These are phyloP conservation scores for Penicillium paxilli DNA, from an alignment of 495 filamentous ascomycete species.

Conservation along the genomic window DNA sequence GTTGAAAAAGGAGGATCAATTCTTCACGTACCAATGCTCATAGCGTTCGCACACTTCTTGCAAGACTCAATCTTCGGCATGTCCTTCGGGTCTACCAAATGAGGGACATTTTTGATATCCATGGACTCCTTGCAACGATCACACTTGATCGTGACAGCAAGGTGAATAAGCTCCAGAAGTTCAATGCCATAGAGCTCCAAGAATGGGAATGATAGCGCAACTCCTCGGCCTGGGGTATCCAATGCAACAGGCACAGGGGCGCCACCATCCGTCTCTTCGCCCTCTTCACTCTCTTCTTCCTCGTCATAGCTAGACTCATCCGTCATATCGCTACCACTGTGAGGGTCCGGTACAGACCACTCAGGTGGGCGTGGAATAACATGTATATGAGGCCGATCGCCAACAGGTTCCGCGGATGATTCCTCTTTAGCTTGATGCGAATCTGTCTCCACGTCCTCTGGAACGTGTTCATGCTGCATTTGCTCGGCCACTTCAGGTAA, in stretches of 20 bases:
- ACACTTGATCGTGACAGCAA: conserved; percentile 80
- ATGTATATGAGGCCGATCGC: conserved; percentile 65
- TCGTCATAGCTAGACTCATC: conserved; percentile 33
- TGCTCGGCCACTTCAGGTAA: conserved; percentile 24
- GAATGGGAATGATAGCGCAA: conserved; percentile 78
- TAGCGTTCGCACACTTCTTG: conserved; percentile 72
- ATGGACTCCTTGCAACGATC: conserved; percentile 76
- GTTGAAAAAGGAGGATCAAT: background rate
- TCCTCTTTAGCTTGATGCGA: conserved; percentile 19
- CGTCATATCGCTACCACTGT: conserved; percentile 36
- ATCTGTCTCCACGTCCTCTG: background rate
- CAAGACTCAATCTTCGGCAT: conserved; percentile 54
- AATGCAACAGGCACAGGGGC: conserved; percentile 34
- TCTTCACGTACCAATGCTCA: conserved; percentile 53
- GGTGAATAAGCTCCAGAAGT: conserved; percentile 66
- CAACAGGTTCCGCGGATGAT: conserved; percentile 14
- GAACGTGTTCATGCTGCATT: conserved; percentile 10
- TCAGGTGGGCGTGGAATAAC: conserved; percentile 82
- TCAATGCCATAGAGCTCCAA: conserved; percentile 82
- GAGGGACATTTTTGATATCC: conserved; percentile 68
- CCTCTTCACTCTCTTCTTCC: conserved; percentile 31
- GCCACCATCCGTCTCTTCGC: conserved; percentile 50
- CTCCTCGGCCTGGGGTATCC: conserved; percentile 58
- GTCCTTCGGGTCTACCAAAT: conserved; percentile 39
- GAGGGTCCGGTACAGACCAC: conserved; percentile 56